Base-by-base conservation (phyloP, 2,329 filamentous ascomycete genomes). In the Penicillium paneum region DNA sequence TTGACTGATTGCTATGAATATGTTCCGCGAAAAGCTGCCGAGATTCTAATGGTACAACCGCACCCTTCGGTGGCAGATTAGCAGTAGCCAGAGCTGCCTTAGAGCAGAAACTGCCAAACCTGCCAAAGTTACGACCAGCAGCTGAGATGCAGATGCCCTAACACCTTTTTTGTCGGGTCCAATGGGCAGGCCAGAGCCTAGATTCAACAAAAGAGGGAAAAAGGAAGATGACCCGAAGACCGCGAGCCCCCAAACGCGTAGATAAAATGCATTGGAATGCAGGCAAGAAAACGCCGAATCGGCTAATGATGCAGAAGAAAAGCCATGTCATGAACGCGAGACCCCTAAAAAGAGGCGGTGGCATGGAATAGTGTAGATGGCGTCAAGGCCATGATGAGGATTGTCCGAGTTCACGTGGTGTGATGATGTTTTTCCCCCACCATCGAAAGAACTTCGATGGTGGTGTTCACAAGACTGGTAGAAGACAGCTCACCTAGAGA, bases 291-390 rank as follows among this genome's bases (percentile, higher is more conserved):
- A 66, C 55, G 54, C 63, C 59, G 43, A 48, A 56, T 51, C 52
- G 61, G 63, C 63, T 67, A 66, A 62, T 55, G 55, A 61, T 60
- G 56, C 52, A 57, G 26, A 36, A 21, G 31, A 54, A 52, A 50
- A 15, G 19, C 40, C 51, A 52, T 41, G 52, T 60, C 55, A 41
- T 47, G 43, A 54, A 49, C 50, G 39, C 45, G 43, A 51, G 49
- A 51, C 29, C 49, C 36, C 28, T 51, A 49, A 28, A 50, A 48
- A 49, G 34, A 46, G 47, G 49, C 32, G 24, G 44, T 34, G 45
- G 46, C 32, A 51, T 41, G 49, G 54, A 49, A 55, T 61, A 63
- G 64, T 47, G 54, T 26, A 55, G 24, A 49, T 29, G 54, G 39
- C 31, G 34, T 15, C 29, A 49, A 36, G 35, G 32, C 51, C 51